Evolutionary conservation across 2,329 filamentous ascomycete species (phyloP).

Genomic region (Cladosporium sp.): DNA sequence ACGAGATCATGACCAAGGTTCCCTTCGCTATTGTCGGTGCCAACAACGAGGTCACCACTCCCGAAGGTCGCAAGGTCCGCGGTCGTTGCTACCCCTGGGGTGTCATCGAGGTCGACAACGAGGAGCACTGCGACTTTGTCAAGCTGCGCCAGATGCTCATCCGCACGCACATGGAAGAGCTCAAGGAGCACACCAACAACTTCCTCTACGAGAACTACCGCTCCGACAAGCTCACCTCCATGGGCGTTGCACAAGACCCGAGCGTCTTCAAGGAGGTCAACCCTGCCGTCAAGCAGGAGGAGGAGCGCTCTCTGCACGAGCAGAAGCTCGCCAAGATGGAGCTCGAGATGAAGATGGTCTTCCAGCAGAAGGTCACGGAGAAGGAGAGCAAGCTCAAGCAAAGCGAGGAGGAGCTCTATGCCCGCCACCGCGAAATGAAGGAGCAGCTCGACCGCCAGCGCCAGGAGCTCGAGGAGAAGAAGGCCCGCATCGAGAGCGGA

Average conservation of each 20-base stretch:
- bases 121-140: conserved; percentile 99
- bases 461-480: conserved; percentile 96
- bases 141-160: conserved; percentile 99
- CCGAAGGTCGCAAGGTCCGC: conserved; percentile 91
- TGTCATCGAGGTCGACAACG: conserved; percentile 98
- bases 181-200: conserved; percentile 99
- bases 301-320: conserved; percentile 95
- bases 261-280: conserved; percentile 99
- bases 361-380: conserved; percentile 99
- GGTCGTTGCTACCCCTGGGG: conserved; percentile 97
- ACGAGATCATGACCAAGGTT: conserved; percentile 99
- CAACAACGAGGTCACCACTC: conserved; percentile 85
- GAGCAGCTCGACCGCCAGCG: conserved; percentile 96
- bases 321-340: conserved; percentile 99
- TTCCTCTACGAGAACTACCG: conserved; percentile 98
- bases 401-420: conserved; percentile 97
- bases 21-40: conserved; percentile 97
- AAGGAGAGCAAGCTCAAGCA: conserved; percentile 99
- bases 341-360: conserved; percentile 99
- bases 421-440: conserved; percentile 99
- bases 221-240: conserved; percentile 96
- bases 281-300: conserved; percentile 98
- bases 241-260: conserved; percentile 97
- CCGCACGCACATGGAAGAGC: conserved; percentile 99
- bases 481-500: conserved; percentile 88